Base-by-base conservation (phyloP, 192 early-diverging fungal genomes). In the Coemansia sp. region DNA sequence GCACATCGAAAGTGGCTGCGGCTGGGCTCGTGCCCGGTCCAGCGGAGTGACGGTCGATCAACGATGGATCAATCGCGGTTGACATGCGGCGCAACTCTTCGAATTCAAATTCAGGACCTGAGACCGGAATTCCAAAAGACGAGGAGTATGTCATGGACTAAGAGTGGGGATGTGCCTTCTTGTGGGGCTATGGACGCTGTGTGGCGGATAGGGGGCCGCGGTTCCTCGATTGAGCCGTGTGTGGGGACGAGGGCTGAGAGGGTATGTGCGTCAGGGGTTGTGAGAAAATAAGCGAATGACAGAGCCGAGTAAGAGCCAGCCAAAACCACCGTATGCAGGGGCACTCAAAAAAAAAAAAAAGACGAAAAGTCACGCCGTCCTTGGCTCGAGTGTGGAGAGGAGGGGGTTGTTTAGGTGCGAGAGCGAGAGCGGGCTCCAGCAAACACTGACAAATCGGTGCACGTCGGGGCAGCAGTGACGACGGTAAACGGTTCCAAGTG, bases 81-180 rank as follows among this genome's bases (percentile, higher is more conserved):
- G 71, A 35, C 36, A 42, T 21, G 42, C 66, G 65, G 37, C 51
- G 65, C 35, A 67, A 44, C 37, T 67, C 71, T 33, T 53, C 71
- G 46, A 73, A 67, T 66, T 73, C 62, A 42, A 73, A 62, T 66
- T 73, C 65, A 40, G 50, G 35, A 31, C 56, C 42, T 14, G 57
- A 35, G 11, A 59, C 65, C 13, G 65, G 59, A 41, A 53, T 44
- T 24, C 50, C 57, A 62, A 66, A 72, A 6, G 70, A 40, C n/a
- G 70, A 42, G 40, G 66, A 54, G 40, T 53, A 66, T 39, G 64
- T 21, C 68, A 62, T 62, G 50, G 45, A 54, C 35, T 31, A 54
- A 31, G 21, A 48, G 19, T 41, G 51, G 46, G 50, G 48, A 10
- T 29, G 24, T 16, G 54, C 17, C 17, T 33, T 42, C 61, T 54